A percentile compares a stretch with the other conserved stretches of the same genome.
Evolutionary conservation across 352 stramenopile species (phyloP).

Genomic region (Phytophthora brassicae): DNA sequence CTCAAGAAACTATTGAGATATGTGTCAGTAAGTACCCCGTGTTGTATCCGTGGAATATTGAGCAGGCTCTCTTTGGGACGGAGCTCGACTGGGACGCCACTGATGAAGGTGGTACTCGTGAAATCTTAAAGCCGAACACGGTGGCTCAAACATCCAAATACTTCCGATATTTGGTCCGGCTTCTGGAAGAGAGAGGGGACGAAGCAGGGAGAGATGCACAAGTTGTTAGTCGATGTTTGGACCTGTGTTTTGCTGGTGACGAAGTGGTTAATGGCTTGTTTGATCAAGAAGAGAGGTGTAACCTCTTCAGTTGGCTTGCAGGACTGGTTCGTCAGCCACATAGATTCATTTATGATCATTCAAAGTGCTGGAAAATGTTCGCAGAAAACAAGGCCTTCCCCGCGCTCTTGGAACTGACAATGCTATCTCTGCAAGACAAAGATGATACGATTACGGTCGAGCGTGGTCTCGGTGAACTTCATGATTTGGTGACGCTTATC

Average conservation of each 20-base stretch:
- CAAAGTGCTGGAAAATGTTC: conserved; percentile 62
- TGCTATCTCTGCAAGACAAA: conserved; percentile 39
- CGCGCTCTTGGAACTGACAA: conserved; percentile 54
- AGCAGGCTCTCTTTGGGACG: conserved; percentile 72
- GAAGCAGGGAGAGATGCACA: conserved; percentile 44
- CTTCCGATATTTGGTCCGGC: conserved; percentile 65
- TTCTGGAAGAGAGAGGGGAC: conserved; percentile 53
- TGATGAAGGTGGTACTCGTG: conserved; percentile 26
- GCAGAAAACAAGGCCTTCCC: conserved; percentile 41
- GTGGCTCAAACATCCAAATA: conserved; percentile 63
- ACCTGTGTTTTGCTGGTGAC: conserved; percentile 56
- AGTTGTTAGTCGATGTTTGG: conserved; percentile 65
- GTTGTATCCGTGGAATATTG: conserved; percentile 81
- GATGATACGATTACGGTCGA: conserved; percentile 2
- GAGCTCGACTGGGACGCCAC: conserved; percentile 42
- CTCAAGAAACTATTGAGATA: conserved; percentile 65
- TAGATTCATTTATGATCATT: conserved; percentile 53
- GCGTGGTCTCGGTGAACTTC: conserved; percentile 41
- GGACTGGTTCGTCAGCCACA: conserved; percentile 49
- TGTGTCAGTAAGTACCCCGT: conserved; percentile 72
- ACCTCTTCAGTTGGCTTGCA: conserved; percentile 43
- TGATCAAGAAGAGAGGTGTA: conserved; percentile 30
- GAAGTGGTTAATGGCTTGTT: conserved; percentile 60
- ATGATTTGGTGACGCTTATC: conserved; percentile 47
- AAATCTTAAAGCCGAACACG: conserved; percentile 41